Conservation (phyloP, 495 filamentous ascomycete species). For the Penicillium macrosclerotiorum region DNA sequence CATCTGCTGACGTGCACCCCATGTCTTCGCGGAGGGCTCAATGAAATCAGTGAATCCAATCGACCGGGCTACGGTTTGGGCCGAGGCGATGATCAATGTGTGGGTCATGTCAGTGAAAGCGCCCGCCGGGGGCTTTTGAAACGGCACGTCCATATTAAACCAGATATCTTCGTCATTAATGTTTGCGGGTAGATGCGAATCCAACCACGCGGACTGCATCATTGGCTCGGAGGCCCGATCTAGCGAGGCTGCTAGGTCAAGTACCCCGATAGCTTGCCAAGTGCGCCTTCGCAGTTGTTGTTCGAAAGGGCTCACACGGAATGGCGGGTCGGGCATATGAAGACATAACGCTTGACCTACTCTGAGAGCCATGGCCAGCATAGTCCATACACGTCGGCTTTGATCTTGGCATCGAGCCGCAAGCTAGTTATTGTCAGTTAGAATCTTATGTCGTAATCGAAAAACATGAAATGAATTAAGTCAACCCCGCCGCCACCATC, state of each 20-base stretch:
- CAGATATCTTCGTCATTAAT: slow-evolving; percentile 35
- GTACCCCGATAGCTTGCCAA: slow-evolving; percentile 35
- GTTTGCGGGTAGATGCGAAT: slow-evolving; percentile 27
- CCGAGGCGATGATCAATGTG: slow-evolving; percentile 23
- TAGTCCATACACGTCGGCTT: slow-evolving; percentile 49
- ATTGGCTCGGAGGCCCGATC: slow-evolving; percentile 40
- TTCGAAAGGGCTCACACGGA: slow-evolving; percentile 31
- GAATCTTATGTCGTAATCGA: slow-evolving; percentile 22
- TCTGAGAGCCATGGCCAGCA: slow-evolving; percentile 65
- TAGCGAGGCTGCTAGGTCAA: slow-evolving; percentile 35
- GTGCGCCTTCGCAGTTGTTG: slow-evolving; percentile 36
- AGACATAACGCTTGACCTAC: slow-evolving; percentile 67
- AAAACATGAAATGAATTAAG: slow-evolving; percentile 12
- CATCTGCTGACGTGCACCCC: slow-evolving; percentile 28
- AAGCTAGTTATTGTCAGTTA: slow-evolving; percentile 33
- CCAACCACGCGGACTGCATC: slow-evolving; percentile 33
- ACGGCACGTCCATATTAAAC: slow-evolving; percentile 22
- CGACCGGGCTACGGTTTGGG: slow-evolving; percentile 23
- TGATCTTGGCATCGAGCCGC: slow-evolving; percentile 42
- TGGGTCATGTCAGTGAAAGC: slow-evolving; percentile 37
- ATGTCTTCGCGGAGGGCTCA: slow-evolving; percentile 20
- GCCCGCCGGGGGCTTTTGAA: slow-evolving; percentile 17
- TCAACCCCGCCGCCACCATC: not conserved
- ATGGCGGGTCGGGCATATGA: slow-evolving; percentile 44
- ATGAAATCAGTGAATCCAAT: slow-evolving; percentile 31